A percentile compares a stretch with the other conserved stretches of the same genome.
Evolutionary conservation across 176 grass and related monocot genomes (phyloP).

Genomic region (Oryza coarctata): DNA sequence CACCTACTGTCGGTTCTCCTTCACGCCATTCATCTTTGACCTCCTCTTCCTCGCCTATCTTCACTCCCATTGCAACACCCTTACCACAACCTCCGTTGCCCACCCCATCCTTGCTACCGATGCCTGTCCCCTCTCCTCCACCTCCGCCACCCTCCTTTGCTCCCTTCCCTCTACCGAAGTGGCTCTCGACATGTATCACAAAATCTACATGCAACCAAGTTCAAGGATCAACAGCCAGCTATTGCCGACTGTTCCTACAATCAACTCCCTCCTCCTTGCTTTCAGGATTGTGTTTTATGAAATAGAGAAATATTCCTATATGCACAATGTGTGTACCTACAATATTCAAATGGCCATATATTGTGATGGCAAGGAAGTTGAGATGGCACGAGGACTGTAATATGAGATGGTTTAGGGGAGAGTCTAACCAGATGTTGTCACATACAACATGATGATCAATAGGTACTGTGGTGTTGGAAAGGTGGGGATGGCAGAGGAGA

Average conservation of each 20-base stretch:
- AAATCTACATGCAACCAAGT: constrained; percentile 32
- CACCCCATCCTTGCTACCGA: constrained; percentile 17
- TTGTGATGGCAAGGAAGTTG: constrained; percentile 35
- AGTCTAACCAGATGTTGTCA: constrained; percentile 39
- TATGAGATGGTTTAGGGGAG: constrained; percentile 49
- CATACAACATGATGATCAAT: constrained; percentile 60
- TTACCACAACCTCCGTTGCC: constrained; percentile 12
- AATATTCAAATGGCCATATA: constrained; percentile 42
- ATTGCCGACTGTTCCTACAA: constrained; percentile 31
- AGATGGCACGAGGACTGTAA: constrained; percentile 31
- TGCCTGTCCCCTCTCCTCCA: constrained; percentile 20
- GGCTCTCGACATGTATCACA: constrained; percentile 44
- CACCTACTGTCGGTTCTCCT: constrained; percentile 36
- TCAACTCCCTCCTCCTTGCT: constrained; percentile 57
- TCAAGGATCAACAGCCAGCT: constrained; percentile 5
- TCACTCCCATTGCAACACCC: constrained; percentile 21
- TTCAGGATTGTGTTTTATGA: constrained; percentile 28
- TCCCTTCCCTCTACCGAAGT: constrained; percentile 30
- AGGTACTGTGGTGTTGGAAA: constrained; percentile 44
- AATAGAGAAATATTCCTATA: constrained; percentile 46
- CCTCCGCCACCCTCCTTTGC: constrained; percentile 18
- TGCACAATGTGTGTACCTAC: constrained; percentile 49
- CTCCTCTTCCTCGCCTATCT: constrained; percentile 49
- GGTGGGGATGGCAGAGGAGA: constrained; percentile 49
- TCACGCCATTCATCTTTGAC: constrained; percentile 38